These are phyloP conservation scores for Olyra latifolia DNA, from an alignment of 176 grass and related monocot species.

Conservation along the genomic window DNA sequence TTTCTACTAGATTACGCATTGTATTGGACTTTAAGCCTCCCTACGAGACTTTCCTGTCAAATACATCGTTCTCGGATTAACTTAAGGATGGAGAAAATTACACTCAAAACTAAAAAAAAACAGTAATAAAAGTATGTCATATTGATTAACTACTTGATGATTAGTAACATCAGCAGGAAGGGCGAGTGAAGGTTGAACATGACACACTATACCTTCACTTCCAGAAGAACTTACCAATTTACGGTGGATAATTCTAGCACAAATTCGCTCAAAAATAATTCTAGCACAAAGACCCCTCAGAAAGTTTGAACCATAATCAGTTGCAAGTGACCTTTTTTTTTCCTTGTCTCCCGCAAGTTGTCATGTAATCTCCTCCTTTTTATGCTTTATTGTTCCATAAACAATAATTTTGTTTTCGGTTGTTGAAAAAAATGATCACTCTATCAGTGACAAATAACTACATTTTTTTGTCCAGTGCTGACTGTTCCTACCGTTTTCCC, in stretches of 20 bases:
- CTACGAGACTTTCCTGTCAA: background rate
- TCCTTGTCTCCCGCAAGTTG: background rate
- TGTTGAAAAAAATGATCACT: background rate
- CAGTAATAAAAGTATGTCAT: background rate
- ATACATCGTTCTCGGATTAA: background rate
- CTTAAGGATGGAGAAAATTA: constrained; percentile 6
- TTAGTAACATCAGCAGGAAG: background rate
- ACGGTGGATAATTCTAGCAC: background rate
- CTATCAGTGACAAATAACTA: too few relatives aligned
- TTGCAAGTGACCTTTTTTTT: background rate
- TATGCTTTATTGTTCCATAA: background rate
- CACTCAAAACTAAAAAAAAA: background rate
- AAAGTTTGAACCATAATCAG: background rate
- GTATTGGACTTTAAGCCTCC: background rate
- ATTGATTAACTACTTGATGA: background rate
- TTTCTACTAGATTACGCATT: background rate
- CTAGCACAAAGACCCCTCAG: background rate
- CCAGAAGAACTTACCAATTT: background rate
- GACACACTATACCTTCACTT: background rate
- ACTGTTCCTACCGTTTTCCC: background rate
- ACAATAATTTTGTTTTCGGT: background rate
- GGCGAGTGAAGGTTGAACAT: background rate
- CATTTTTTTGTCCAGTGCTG: background rate
- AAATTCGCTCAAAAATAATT: too few relatives aligned
- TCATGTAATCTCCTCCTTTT: background rate